Base-by-base conservation (phyloP, 768 basidiomycete genomes). In the Collybia mongolica region DNA sequence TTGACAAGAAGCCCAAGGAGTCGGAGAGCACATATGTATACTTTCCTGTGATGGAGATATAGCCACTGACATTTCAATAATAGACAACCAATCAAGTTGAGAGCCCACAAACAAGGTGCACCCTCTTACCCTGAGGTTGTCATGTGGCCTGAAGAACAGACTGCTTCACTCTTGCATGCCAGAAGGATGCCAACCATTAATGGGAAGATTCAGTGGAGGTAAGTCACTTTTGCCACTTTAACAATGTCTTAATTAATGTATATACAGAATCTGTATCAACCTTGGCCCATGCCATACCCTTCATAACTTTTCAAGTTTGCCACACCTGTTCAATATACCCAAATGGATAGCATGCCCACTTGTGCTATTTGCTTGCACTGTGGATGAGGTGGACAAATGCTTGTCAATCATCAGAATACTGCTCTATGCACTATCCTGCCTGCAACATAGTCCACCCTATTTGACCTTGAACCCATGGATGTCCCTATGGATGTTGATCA, bases 151-250 rank as follows among this genome's bases (percentile, higher is more conserved):
- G 83, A 73, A 64, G 87, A 90, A 52, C 83, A 90, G 23, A 70
- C 77, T 43, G 72, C 73, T 73, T 73, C 17, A 74, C 79, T 39
- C 66, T 87, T 61, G 71, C 65, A 20, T 72, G 72, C 42, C 83
- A 86, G 64, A 87, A 85, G 62, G 88, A 93, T 43, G 66, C 75
- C 41, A 89, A 94, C 59, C 79, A 84, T 43, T 78, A 83, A 44
- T 96, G 92, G 86, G 94, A 96, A 57, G 94, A 98, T 61, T 73
- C 77, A 46, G 77, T 91, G 55, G 94, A 97, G 67, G 89, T 92
- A 62, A 63, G 79, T 67, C 2, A 45, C 48, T 32, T 39, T 28
- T n/a, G n/a, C n/a, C n/a, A n/a, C n/a, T 43, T 35, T 14, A 36
- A 41, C 17, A 20, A 19, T 18, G 7, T 36, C 12, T 14, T 24